Base-by-base conservation (phyloP, 257 asterid genomes). In the Jasminum sambac region DNA sequence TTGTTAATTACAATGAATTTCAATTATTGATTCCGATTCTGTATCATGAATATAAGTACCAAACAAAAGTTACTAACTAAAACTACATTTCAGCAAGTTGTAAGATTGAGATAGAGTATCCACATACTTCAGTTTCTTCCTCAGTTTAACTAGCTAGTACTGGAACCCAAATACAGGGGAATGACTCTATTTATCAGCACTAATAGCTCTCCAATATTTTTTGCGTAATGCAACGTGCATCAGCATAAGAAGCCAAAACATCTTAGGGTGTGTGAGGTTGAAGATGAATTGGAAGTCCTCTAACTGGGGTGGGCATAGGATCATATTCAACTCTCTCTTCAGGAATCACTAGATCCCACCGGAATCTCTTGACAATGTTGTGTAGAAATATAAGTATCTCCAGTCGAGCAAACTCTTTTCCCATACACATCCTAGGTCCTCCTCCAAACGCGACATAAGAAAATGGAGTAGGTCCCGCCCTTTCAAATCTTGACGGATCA, bases 331-430 rank as follows among this genome's bases (percentile, higher is more conserved):
- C 59, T 71, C 72, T 87, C 84, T 84, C 88, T 30, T 72, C 63
- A 11, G 73, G 80, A 60, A 77, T 73, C 68, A 73, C 21, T 71
- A 87, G 64, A 46, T 80, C 57, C 93, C 93, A 87, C 67, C 76
- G 74, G 59, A 66, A 85, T 70, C 74, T 77, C 25, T 10, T 77
- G 0, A 87, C 61, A 6, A 85, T 10, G 19, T 87, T 83, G 74
- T 85, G 83, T 0, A 87, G 78, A 72, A 85, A 85, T 60, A 83
- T 74, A 2, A 87, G 88, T 71, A 85, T 83, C 78, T 87, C 88
- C 43, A 87, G 72, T 13, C 90, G 79, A 21, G 90, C 88, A 42
- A 83, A 87, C 81, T 87, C 90, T 75, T 87, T 85, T 41, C 90
- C 90, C 79, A 87, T 41, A 78, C 93, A 87, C 90, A 74, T 74